Evolutionary conservation across 495 filamentous ascomycete species (phyloP), one percentile per base, ranked within the genome.

Genomic region (Penicillium lividum): DNA sequence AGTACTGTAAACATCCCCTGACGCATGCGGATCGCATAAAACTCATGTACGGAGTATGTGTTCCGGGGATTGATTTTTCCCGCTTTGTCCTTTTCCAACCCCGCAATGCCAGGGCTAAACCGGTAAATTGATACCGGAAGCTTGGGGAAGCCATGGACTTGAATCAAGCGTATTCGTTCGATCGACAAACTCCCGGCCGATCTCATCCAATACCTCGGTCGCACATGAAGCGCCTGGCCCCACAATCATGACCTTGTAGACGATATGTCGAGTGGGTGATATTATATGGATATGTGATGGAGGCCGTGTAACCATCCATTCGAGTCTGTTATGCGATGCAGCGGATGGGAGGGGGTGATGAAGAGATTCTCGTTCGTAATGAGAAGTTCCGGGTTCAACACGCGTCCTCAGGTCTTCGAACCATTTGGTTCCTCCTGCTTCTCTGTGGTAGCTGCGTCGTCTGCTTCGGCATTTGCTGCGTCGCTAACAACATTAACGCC

Each of bases 401-500:
- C 44, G 22, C 50, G 33, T 15, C 29, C 51, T 73, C 68, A 76
- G 9, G 66, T 67, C 55, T 74, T 73, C 1, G 50, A 42, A 4
- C 57, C 62, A 59, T 68, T 66, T 31, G 54, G 51, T 28, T 56
- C 60, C 4, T 68, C 58, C 46, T 55, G 60, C 40, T 68, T 61
- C 34, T 60, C 63, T 45, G 66, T 54, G 34, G 73, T 68, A 63
- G 75, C 70, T 33, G 56, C 60, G 40, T 60, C 53, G n/a, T 73
- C 65, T 13, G 48, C 44, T 49, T 63, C 64, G 16, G 42, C 44
- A 51, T 61, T 64, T 46, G 53, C 40, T 8, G 50, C 70, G 53
- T 68, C 69, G 53, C 46, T 22, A 49, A 59, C 57, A 27, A 84
- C 68, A n/a, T 82, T 83, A 63, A 86, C 80, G 15, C 79, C 77